Evolutionary conservation across 192 early-diverging fungal species (phyloP), one percentile per base, ranked within the genome.

Genomic region (Pilaira anomala): DNA sequence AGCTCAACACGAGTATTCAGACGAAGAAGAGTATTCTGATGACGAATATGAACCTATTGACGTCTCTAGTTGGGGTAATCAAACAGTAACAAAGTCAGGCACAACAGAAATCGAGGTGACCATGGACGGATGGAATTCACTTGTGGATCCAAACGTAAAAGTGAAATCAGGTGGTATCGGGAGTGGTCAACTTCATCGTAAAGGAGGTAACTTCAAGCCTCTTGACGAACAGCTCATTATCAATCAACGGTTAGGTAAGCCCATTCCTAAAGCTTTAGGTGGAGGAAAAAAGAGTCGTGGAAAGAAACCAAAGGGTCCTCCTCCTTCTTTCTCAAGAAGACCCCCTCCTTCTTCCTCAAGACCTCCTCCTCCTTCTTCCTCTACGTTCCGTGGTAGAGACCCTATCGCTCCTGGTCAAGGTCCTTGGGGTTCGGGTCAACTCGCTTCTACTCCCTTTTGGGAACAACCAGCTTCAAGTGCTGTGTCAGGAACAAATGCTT

Each of bases 161-260:
- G 8, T 75, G 2, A 60, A 58, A 46, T 16, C 57, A 26, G 65
- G 58, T 18, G 55, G 63, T 19, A 16, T 75, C 19, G 73, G 73
- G 7, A 39, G 57, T 22, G 73, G 73, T 19, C 48, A 66, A 33
- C 55, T 75, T 0, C 67, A 75, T 63, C 58, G 73, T 12, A 65
- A 53, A 58, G 73, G 73, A 50, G n/a, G 16, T 0, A 75, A 75
- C 19, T 75, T 60, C 16, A 69, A 62, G 21, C 73, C 73, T 24
- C 67, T 75, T 4, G 67, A 69, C 30, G 73, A 75, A 26, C 36
- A 60, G 40, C 21, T 18, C 16, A 75, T 75, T 49, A 36, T 75
- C 18, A 65, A 66, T 16, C 68, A 69, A 50, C 58, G 73, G 13
- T 51, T 66, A 33, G 54, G 59, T 28, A 62, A 56, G 41, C 29